Evolutionary conservation across 148 eudicot genomes (phyloP).

Genomic region (Heliosperma pusillum): DNA sequence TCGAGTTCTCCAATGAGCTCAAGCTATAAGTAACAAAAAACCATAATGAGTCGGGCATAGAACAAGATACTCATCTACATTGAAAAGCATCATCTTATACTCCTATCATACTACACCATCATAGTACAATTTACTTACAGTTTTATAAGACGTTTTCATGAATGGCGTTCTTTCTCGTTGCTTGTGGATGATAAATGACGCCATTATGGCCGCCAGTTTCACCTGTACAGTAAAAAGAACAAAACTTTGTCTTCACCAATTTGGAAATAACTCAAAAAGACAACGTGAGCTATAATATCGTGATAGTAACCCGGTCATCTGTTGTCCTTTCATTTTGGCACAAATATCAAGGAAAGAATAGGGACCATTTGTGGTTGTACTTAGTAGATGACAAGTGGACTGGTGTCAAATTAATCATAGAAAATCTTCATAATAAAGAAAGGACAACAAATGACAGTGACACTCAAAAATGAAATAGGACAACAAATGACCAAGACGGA

Average conservation of each 20-base stretch:
- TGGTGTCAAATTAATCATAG: too few relatives aligned
- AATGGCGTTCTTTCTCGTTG: slow-evolving; percentile 73
- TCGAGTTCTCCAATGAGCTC: slow-evolving; percentile 79
- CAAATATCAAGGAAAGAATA: too few relatives aligned
- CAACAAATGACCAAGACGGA: too few relatives aligned
- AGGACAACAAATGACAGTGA: too few relatives aligned
- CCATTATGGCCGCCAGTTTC: slow-evolving; percentile 75
- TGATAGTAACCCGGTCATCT: too few relatives aligned
- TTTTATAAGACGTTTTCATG: slow-evolving; percentile 72
- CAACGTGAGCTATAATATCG: background rate
- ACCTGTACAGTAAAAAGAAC: slow-evolving; percentile 42
- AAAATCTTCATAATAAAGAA: too few relatives aligned
- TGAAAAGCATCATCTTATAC: background rate
- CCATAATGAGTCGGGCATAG: slow-evolving; percentile 7
- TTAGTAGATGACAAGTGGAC: too few relatives aligned
- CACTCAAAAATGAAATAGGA: too few relatives aligned
- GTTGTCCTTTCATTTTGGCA: too few relatives aligned
- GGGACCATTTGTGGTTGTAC: too few relatives aligned
- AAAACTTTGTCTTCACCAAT: slow-evolving; percentile 3
- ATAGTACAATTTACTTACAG: slow-evolving; percentile 51
- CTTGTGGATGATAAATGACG: slow-evolving; percentile 89
- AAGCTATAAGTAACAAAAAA: slow-evolving; percentile 41
- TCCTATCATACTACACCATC: background rate
- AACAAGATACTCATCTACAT: background rate
- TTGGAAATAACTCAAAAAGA: background rate